These are phyloP conservation scores for Barbarea vulgaris DNA, from an alignment of 345 rosid genomes.

Conservation along the genomic window DNA sequence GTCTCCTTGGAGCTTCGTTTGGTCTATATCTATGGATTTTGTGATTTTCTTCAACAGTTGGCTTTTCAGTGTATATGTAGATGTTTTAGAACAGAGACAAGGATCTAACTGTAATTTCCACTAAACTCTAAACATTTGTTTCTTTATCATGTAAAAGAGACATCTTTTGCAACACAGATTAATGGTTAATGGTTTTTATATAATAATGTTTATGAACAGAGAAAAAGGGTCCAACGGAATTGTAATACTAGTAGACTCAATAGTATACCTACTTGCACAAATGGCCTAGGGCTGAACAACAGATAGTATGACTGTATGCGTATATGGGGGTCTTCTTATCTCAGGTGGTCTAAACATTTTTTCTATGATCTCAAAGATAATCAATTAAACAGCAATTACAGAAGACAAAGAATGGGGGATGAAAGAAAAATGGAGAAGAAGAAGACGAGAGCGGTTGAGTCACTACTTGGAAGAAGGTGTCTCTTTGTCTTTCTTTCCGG, in stretches of 20 bases:
- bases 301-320: neutral
- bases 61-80: neutral
- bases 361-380: neutral
- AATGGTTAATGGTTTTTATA: neutral
- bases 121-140: neutral
- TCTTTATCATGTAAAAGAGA: neutral
- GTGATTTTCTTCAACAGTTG: neutral
- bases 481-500: constrained; percentile 59
- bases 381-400: neutral
- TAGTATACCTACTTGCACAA: neutral
- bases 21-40: neutral
- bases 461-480: constrained; percentile 36
- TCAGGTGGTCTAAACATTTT: neutral
- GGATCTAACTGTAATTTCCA: constrained; percentile 14
- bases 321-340: neutral
- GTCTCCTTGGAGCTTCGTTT: neutral
- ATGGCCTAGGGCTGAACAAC: constrained; percentile 17
- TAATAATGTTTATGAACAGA: neutral
- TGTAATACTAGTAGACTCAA: neutral
- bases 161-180: neutral
- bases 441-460: neutral
- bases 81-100: neutral
- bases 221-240: neutral
- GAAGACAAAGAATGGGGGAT: constrained; percentile 1
- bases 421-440: neutral